Base-by-base conservation (phyloP, 1,284 basidiomycete genomes). In the Moniliophthora roreri region DNA sequence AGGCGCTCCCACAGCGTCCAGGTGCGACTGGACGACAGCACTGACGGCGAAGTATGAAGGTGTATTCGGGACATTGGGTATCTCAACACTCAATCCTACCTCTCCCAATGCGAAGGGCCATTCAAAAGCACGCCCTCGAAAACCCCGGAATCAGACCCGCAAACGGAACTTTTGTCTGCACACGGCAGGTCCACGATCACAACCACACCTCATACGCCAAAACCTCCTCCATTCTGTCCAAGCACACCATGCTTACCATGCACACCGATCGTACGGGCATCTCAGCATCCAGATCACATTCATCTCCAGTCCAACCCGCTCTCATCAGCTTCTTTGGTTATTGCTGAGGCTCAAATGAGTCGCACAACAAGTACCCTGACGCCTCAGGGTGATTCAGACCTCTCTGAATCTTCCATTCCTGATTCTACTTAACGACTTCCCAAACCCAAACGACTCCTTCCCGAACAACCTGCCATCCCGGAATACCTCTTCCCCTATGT, bases 21-120 rank as follows among this genome's bases (percentile, higher is more conserved):
- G 35, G 36, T 28, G 36, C 23, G 18, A 2, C 7, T 18, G 35
- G 6, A 20, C n/a, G 39, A 26, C 51, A 45, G 10, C 52, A 50
- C 20, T 20, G 45, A 40, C 54, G 23, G 7, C 28, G 36, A 38
- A 67, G 74, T 3, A 67, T 76, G 2, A 84, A 75, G 60, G 84
- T 58, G 84, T 90, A 0, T 88, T 90, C 58, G 85, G 85, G 16
- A 80, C 83, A 0, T 69, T 90, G 7, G 85, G 85, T 0, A 82
- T 88, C 50, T 86, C 85, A 0, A 78, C 86, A 35, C 69, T 85
- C 28, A 85, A 81, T 57, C 79, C 85, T 2, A 48, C 69, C 2
- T 56, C n/a, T n/a, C n/a, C n/a, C n/a, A n/a, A n/a, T n/a, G n/a
- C n/a, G n/a, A n/a, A n/a, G n/a, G n/a, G n/a, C n/a, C n/a, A n/a